Conservation (phyloP, 225 moss, liverwort and hornwort genomes). For the Sphagnum tenellum region DNA sequence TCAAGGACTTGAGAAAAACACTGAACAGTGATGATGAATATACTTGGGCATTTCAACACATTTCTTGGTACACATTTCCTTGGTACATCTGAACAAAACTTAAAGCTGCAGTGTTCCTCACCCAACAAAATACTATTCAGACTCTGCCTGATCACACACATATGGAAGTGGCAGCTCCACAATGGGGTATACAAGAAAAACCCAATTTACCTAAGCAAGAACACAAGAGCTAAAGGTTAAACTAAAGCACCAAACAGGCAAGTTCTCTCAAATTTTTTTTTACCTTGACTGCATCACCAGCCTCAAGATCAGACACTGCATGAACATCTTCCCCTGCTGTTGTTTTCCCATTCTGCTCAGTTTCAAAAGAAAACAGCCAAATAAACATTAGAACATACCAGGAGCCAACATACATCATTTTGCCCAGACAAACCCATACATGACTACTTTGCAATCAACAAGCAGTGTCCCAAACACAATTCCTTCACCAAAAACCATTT, state of each 20-base stretch:
- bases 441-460: no score
- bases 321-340: background rate
- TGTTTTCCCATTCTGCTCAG: constrained; percentile 16
- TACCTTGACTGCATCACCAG: constrained; percentile 60
- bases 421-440: no score
- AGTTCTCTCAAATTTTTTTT: background rate
- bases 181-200: background rate
- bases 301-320: constrained; percentile 42
- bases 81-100: no score
- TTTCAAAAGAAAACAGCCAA: no score
- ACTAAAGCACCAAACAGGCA: background rate
- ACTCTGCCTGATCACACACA: background rate
- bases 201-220: background rate
- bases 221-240: background rate
- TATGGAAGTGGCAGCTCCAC: background rate
- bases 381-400: no score
- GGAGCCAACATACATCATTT: no score
- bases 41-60: no score
- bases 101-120: no score
- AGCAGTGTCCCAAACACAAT: no score
- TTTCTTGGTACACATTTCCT: no score
- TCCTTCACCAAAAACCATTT: no score
- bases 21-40: background rate
- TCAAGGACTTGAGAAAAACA: background rate
- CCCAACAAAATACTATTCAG: background rate